Evolutionary conservation across 169 alveolate species (phyloP), one percentile per base, ranked within the genome.

Genomic region (Plasmodium malariae): DNA sequence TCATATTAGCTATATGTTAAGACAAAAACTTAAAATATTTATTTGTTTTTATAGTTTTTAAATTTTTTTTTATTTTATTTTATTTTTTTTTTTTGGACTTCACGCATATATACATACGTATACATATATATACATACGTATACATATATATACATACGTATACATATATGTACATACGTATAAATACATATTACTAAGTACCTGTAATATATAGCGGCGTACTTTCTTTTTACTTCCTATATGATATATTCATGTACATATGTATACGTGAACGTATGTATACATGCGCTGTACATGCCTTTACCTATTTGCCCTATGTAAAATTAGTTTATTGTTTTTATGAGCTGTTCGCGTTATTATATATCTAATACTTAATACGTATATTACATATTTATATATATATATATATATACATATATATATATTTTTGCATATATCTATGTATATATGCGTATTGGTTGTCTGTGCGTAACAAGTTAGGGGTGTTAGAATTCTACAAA

Each of bases 151-250:
- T 34, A 45, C 32, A 63, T 17, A 17, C 71, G 14, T 51, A 51
- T 51, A 59, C n/a, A 59, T 24, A 59, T n/a, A 24, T n/a, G 40
- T 59, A 59, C n/a, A 59, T 24, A 59, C n/a, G n/a, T 59, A 59
- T n/a, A 59, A 17, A 59, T 4, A 59, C n/a, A 59, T 24, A 59
- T 59, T 2, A 3, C 11, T 59, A 59, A 6, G 62, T 51, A 11
- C 21, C 21, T 24, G 2, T 21, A 21, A 21, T 59, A 24, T n/a
- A n/a, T n/a, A n/a, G n/a, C n/a, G n/a, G n/a, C n/a, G n/a, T n/a
- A n/a, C n/a, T n/a, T n/a, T n/a, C n/a, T n/a, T n/a, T n/a, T n/a
- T n/a, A n/a, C n/a, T n/a, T n/a, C n/a, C n/a, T n/a, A n/a, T n/a
- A n/a, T n/a, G n/a, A n/a, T n/a, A n/a, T n/a, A n/a, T 5, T 21